Evolutionary conservation across 2,329 filamentous ascomycete species (phyloP).

Genomic region (Domatiomyces catenatus): DNA sequence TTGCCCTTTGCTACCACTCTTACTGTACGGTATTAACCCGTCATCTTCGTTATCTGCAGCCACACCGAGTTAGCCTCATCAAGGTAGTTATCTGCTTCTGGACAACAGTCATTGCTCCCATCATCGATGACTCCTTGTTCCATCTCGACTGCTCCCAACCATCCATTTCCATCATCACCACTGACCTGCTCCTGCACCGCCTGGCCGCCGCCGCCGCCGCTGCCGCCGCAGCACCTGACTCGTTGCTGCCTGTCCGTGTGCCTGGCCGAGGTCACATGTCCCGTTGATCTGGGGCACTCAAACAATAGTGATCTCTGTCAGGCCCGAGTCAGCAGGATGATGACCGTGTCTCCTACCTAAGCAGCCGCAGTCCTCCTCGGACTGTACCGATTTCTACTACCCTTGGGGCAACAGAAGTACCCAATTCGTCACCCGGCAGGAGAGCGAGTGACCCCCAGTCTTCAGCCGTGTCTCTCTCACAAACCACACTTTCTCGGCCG

Average conservation of each 20-base stretch:
- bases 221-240: neutral
- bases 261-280: neutral
- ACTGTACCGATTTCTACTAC: neutral
- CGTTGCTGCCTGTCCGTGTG: neutral
- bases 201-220: neutral
- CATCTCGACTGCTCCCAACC: neutral
- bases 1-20: neutral
- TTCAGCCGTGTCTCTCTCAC: neutral
- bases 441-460: neutral
- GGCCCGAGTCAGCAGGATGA: neutral
- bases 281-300: neutral
- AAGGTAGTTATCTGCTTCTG: neutral
- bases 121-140: neutral
- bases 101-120: neutral
- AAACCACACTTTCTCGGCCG: neutral
- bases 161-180: neutral
- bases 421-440: neutral
- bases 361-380: neutral
- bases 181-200: neutral
- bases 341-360: neutral
- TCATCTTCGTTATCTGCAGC: neutral
- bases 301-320: neutral
- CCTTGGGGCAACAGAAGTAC: neutral
- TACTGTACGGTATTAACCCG: neutral
- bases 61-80: neutral